phyloP scores from a whole-genome alignment of 257 asterid genomes.

The Striga asiatica region DNA sequence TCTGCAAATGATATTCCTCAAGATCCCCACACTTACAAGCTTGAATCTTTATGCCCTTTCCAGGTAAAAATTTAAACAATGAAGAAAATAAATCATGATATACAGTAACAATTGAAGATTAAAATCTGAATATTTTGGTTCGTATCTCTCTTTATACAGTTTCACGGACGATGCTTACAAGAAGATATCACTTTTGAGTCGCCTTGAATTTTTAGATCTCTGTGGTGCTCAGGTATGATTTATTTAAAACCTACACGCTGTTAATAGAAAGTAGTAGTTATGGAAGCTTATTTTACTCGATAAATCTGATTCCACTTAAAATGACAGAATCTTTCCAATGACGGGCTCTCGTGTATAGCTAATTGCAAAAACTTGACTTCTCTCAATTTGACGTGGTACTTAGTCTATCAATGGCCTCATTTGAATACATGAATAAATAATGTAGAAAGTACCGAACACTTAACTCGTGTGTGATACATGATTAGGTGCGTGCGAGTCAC shows the following conservation, averaged over 20 bases:
- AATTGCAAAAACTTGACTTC: constrained; percentile 57
- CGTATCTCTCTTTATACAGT: constrained; percentile 32
- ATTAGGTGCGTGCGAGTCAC: constrained; percentile 71
- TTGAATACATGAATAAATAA: neutral
- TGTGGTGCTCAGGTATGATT: constrained; percentile 94
- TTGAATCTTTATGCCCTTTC: constrained; percentile 96
- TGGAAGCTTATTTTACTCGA: neutral
- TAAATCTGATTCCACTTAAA: constrained; percentile 14
- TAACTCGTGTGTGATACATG: constrained; percentile 15
- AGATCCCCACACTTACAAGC: constrained; percentile 59
- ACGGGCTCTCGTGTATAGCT: constrained; percentile 71
- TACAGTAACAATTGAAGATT: no score
- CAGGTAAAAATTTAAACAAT: no score
- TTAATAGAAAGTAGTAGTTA: no score
- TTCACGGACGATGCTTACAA: constrained; percentile 75
- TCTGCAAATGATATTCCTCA: constrained; percentile 48
- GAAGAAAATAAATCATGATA: neutral
- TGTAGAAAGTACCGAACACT: neutral
- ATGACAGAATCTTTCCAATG: constrained; percentile 77
- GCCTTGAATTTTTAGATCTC: constrained; percentile 67
- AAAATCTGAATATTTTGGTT: constrained; percentile 1
- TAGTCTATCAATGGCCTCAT: constrained; percentile 4
- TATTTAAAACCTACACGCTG: neutral
- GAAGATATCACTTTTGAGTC: constrained; percentile 47
- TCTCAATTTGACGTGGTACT: constrained; percentile 81